Conservation (phyloP, 164 flowering plant species). For the Liquidambar formosana region DNA sequence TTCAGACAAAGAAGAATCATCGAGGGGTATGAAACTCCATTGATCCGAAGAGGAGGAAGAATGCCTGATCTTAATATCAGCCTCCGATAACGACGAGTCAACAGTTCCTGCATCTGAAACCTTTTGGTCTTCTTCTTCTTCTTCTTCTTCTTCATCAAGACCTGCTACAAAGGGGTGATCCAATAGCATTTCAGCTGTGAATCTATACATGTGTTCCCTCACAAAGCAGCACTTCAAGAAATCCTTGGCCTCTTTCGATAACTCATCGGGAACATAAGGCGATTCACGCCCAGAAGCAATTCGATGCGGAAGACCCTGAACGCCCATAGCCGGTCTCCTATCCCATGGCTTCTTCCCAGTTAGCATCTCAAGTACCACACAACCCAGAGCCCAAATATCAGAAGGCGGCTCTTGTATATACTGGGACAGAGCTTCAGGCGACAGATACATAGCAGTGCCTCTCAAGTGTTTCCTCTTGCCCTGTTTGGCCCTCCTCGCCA, state of each 20-base stretch:
- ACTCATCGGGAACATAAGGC: slow-evolving; percentile 3
- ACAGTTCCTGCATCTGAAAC: too few species aligned
- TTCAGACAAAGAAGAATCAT: too few species aligned
- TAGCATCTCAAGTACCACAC: neutral
- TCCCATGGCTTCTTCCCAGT: neutral
- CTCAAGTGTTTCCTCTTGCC: slow-evolving; percentile 16
- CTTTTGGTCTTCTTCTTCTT: too few species aligned
- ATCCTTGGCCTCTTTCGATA: slow-evolving; percentile 13
- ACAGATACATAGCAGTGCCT: slow-evolving; percentile 25
- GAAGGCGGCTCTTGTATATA: neutral
- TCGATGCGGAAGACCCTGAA: too few species aligned
- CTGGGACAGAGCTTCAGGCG: slow-evolving; percentile 2
- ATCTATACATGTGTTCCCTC: neutral
- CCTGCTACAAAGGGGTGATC: slow-evolving; percentile 5
- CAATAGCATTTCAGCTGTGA: slow-evolving; percentile 18
- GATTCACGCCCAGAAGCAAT: too few species aligned
- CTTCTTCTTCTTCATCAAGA: too few species aligned
- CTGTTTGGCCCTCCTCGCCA: slow-evolving; percentile 17
- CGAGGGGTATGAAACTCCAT: too few species aligned
- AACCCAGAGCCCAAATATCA: neutral
- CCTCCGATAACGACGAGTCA: too few species aligned
- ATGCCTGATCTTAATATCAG: too few species aligned
- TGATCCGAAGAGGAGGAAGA: too few species aligned
- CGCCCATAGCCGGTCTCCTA: too few species aligned
- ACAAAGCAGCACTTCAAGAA: slow-evolving; percentile 15